A percentile compares a stretch with the other conserved stretches of the same genome.
These are phyloP conservation scores for Blastomyces percursus DNA, from an alignment of 2,329 filamentous ascomycete species.

Conservation along the genomic window DNA sequence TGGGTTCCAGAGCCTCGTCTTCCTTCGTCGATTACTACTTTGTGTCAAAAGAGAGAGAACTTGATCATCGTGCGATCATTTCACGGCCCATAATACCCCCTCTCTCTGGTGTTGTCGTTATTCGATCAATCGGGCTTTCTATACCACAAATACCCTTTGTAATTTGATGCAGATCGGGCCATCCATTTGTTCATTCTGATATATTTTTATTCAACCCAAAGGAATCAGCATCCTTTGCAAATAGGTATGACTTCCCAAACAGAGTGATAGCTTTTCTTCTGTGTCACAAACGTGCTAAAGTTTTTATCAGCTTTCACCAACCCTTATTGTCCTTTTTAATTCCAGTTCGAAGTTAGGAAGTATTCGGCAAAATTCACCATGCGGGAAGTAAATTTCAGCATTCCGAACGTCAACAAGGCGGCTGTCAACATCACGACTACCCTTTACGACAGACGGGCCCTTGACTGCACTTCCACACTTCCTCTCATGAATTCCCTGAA, in stretches of 20 bases:
- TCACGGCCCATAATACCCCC: neutral
- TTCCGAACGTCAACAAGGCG: slow-evolving; percentile 98
- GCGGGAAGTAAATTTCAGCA: slow-evolving; percentile 99
- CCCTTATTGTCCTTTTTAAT: neutral
- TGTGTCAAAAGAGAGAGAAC: neutral
- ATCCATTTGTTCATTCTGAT: neutral
- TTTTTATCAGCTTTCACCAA: neutral
- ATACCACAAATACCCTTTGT: neutral
- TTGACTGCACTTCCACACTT: slow-evolving; percentile 95
- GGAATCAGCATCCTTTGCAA: neutral
- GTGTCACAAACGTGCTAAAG: neutral
- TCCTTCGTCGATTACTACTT: neutral
- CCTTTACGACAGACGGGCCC: slow-evolving; percentile 89
- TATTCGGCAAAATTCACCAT: slow-evolving; percentile 47
- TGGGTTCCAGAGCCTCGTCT: neutral
- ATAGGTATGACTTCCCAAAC: neutral
- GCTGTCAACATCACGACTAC: slow-evolving; percentile 97
- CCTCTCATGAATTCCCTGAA: slow-evolving; percentile 98
- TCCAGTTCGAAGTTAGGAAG: no score
- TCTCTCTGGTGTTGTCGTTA: neutral
- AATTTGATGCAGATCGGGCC: neutral
- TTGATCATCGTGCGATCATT: neutral
- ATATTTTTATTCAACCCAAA: neutral
- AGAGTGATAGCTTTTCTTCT: neutral
- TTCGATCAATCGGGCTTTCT: neutral